Percentiles rank a stretch among this genome's conserved stretches.
These are phyloP conservation scores for Helotiales sp. DNA, from an alignment of 2,329 filamentous ascomycete species.

Conservation along the genomic window DNA sequence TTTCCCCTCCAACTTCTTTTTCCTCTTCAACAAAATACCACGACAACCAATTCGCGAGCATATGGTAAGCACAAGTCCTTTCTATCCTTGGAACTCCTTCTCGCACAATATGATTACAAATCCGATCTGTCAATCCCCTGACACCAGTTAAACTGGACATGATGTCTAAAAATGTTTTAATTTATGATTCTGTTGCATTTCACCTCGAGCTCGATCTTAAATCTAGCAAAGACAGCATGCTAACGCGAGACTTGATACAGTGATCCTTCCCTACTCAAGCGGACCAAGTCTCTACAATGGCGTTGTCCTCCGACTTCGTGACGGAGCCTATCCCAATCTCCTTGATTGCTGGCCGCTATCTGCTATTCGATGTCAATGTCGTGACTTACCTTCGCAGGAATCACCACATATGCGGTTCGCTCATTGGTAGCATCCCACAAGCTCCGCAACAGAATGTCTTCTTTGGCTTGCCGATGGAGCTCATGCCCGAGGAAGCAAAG, in stretches of 20 bases:
- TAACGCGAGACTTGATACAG: constrained; percentile 20
- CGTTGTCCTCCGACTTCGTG: constrained; percentile 26
- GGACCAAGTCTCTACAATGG: constrained; percentile 23
- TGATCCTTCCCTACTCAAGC: not conserved
- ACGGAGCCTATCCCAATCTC: constrained; percentile 76
- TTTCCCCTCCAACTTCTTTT: not conserved
- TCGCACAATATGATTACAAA: constrained; percentile 65
- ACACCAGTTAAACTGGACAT: constrained; percentile 52
- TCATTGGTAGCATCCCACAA: constrained; percentile 88
- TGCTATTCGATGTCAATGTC: constrained; percentile 86
- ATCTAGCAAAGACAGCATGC: constrained; percentile 11
- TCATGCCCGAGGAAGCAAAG: constrained; percentile 88
- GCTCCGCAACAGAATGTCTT: constrained; percentile 95
- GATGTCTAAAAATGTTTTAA: constrained; percentile 58
- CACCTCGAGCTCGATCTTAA: constrained; percentile 16
- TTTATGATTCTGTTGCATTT: constrained; percentile 45
- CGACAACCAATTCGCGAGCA: constrained; percentile 14
- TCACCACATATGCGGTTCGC: constrained; percentile 83
- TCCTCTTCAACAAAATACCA: constrained; percentile 10
- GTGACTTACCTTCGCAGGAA: constrained; percentile 78
- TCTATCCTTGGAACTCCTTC: constrained; percentile 1
- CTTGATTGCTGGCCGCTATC: constrained; percentile 77
- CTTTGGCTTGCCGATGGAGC: constrained; percentile 82
- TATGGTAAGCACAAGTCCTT: constrained; percentile 21
- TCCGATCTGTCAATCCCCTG: constrained; percentile 85